Evolutionary conservation across 1,139 yeast genomes (phyloP), one percentile per base, ranked within the genome.

Genomic region (Candida sp.): DNA sequence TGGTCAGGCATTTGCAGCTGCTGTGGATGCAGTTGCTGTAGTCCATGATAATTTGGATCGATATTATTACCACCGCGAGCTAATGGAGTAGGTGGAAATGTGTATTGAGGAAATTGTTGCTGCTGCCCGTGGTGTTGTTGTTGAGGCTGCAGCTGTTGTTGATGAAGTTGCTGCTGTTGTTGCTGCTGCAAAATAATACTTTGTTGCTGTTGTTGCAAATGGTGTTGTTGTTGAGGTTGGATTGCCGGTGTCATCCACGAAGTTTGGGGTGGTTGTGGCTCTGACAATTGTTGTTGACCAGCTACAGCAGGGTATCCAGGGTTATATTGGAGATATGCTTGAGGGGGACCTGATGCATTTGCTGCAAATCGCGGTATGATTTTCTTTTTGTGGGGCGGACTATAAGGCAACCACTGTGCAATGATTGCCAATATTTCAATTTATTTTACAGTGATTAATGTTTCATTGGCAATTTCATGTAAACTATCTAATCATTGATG

Each of bases 141-240:
- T 30, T 40, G 44, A 19, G 21, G 37, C n/a, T n/a, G 43, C 21
- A 19, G 42, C 12, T 27, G 38, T 12, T 36, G 32, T 15, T 33
- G 42, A 9, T 33, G 45, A 30, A 36, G 48, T n/a, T 22, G 45
- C 29, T 33, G 46, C 9, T 40, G 46, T 37, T n/a, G n/a, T n/a
- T n/a, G n/a, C n/a, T 33, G 47, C 3, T 43, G 48, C 27, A 21
- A 12, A 37, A 25, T 4, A 7, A 25, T 32, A 30, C 5, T 30
- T 30, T 8, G 29, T n/a, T 11, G 21, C 27, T 23, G 41, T 5
- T 8, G 32, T 4, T 29, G 23, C 27, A 8, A 35, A 21, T 8
- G 32, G 3, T 29, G 23, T 36, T 33, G 36, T 9, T 22, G 40
- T 8, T 36, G 43, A 19, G 36, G 29, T 5, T 34, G 45, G 5